Base-by-base conservation (phyloP, 345 rosid genomes). In the Ricinus communis region DNA sequence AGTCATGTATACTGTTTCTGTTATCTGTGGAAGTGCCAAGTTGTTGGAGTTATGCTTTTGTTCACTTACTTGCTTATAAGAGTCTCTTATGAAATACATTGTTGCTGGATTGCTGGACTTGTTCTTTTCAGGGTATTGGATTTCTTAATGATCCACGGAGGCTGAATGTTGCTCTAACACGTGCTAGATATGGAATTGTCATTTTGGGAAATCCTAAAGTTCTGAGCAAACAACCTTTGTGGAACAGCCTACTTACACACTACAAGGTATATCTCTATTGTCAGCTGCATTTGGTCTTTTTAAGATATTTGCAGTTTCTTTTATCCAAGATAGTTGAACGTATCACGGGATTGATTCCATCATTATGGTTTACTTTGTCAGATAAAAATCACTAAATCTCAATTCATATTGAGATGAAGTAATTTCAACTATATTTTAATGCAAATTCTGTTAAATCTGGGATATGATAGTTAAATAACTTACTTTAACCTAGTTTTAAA, bases 81-180 rank as follows among this genome's bases (percentile, higher is more conserved):
- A n/a, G n/a, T n/a, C n/a, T n/a, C n/a, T n/a, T n/a, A n/a, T n/a
- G n/a, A n/a, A n/a, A n/a, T 33, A 6, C 38, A 2, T 33, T 33
- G 38, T 33, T 6, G 6, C 38, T 46, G 70, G 63, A 76, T 56
- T 63, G 53, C 38, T 68, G 65, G 47, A 53, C 64, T 30, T 36
- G 27, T 52, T 74, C 49, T 73, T 71, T 83, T 78, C 80, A 96
- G 99, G 99, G 99, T 56, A 96, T 93, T 81, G 99, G 99, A 65
- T 96, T 96, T 75, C 89, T 96, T 68, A 96, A 96, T 85, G 99
- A 96, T 85, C 99, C 99, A 49, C 91, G 99, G 65, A 87, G 98
- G 85, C 96, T 96, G 31, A 93, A 96, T 79, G 99, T 96, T 71
- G 99, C 99, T 65, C 83, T 96, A 40, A 96, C 99, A 18, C 98